These are phyloP conservation scores for Phalaenopsis equestris DNA, from an alignment of 106 monocot species.

Conservation along the genomic window DNA sequence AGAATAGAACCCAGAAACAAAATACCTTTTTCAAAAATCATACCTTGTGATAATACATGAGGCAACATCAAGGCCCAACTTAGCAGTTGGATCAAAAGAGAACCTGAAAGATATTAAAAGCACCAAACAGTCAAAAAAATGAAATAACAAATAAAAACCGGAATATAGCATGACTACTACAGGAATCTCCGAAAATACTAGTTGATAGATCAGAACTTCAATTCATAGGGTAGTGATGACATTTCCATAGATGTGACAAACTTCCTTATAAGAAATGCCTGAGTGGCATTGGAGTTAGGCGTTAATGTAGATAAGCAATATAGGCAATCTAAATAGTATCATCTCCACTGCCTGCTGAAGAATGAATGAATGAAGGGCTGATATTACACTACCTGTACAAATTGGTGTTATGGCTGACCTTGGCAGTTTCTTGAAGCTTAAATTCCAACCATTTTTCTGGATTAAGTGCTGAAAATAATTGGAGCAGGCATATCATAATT, in stretches of 20 bases:
- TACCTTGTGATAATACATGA: slow-evolving; percentile 97
- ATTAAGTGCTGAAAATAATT: slow-evolving; percentile 44
- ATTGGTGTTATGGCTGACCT: slow-evolving; percentile 67
- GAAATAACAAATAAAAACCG: neutral
- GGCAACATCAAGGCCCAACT: slow-evolving; percentile 89
- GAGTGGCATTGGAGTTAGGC: neutral
- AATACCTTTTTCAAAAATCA: neutral
- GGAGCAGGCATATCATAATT: neutral
- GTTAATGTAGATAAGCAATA: too few species aligned
- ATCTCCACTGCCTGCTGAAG: neutral
- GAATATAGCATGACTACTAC: neutral
- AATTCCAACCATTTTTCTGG: slow-evolving; percentile 93
- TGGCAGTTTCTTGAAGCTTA: slow-evolving; percentile 80
- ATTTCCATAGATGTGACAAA: neutral
- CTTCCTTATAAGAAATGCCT: neutral
- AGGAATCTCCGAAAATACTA: neutral
- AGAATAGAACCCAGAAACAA: neutral
- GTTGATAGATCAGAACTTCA: neutral
- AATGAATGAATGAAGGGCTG: neutral
- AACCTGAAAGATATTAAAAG: slow-evolving; percentile 47
- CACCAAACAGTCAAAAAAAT: neutral
- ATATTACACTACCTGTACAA: slow-evolving; percentile 57
- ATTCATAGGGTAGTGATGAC: neutral
- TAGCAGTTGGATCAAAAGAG: slow-evolving; percentile 68
- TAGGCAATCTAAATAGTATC: neutral